Evolutionary conservation across 1,284 basidiomycete genomes (phyloP).

Genomic region (Melampsora larici-populina): DNA sequence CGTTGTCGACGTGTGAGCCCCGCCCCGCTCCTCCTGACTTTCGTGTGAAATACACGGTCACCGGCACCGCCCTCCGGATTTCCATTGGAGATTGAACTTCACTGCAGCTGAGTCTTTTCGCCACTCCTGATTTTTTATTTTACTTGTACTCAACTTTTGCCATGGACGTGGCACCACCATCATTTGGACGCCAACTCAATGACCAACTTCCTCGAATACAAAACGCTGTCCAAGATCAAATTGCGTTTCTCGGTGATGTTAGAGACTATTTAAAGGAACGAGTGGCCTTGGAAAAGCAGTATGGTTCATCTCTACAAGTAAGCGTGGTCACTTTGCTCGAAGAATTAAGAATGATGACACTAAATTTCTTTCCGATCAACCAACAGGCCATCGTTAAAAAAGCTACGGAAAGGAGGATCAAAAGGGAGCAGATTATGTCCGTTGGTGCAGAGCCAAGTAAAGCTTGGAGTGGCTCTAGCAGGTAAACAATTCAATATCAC

Average conservation of each 20-base stretch:
- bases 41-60: no score
- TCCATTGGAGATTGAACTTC: no score
- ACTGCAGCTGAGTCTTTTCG: no score
- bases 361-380: conserved; percentile 54
- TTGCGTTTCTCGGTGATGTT: conserved; percentile 45
- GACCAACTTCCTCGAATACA: conserved; percentile 45
- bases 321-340: not conserved
- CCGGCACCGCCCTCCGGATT: no score
- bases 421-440: conserved; percentile 59
- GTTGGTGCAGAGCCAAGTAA: conserved; percentile 68
- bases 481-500: conserved; percentile 42
- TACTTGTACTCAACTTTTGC: not conserved
- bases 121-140: no score
- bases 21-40: no score
- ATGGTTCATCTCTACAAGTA: conserved; percentile 56
- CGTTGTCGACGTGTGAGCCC: no score
- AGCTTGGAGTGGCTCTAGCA: conserved; percentile 61
- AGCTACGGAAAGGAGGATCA: conserved; percentile 67
- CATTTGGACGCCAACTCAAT: conserved; percentile 7
- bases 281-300: conserved; percentile 68
- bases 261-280: conserved; percentile 68
- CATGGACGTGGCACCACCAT: conserved; percentile 43
- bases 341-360: not conserved
- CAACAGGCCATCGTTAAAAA: conserved; percentile 65
- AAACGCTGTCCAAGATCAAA: conserved; percentile 38